Base-by-base conservation (phyloP, 768 basidiomycete genomes). In the Russula virescens region DNA sequence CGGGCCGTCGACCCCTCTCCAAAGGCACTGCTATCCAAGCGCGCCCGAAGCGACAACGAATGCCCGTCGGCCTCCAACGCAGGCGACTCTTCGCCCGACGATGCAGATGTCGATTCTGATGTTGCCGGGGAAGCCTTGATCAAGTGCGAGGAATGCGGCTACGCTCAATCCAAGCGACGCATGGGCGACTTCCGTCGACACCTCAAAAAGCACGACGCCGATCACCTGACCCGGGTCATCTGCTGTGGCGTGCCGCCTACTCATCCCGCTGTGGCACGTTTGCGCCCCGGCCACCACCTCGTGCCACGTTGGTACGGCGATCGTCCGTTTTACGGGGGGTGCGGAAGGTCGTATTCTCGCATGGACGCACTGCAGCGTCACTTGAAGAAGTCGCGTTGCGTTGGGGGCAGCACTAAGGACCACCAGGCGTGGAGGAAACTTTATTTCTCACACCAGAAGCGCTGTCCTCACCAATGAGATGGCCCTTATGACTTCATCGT, bases 301-400 rank as follows among this genome's bases (percentile, higher is more conserved):
- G 3, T 8, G 31, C 31, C 31, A 8, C 56, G 14, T 52, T 14
- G 10, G 25, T 62, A 52, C 45, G 38, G 42, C 5, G 34, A 31
- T 7, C 18, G 4, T 3, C 26, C 23, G 18, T 63, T 63, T 51
- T 19, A 48, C 35, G 62, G 62, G 3, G 62, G 62, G 5, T 63
- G 62, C 19, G 62, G 62, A 16, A 63, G 34, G 40, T 25, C 57
- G 3, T 63, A 58, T 49, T 54, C 62, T 6, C 21, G 62, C 14
- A 63, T 58, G 62, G 62, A 63, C 19, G 57, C 62, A 10, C 52
- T 63, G 13, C 57, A 59, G 21, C 57, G 62, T 10, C 62, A 63
- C 31, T 42, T 63, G 38, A 40, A 47, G 23, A 62, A 40, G 26
- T 62, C 55, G 4, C 26, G 16, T 16, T 62, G 61, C 43, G 21